Evolutionary conservation across 2,329 filamentous ascomycete species (phyloP).

Genomic region (Cladosporium sp.): DNA sequence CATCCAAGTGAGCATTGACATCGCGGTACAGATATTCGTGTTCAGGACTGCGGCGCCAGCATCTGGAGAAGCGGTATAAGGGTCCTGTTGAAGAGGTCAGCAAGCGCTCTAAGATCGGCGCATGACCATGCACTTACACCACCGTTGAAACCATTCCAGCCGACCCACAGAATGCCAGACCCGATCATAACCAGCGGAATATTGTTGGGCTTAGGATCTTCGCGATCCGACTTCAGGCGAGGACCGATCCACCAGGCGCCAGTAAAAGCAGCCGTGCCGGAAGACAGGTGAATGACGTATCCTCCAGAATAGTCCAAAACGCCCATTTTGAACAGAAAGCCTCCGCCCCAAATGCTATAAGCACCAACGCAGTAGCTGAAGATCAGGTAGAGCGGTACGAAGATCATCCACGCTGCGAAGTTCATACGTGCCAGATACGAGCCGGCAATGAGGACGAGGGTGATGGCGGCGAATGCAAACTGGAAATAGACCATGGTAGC

Average conservation of each 20-base stretch:
- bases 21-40: constrained; percentile 48
- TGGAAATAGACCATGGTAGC: constrained; percentile 53
- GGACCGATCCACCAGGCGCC: constrained; percentile 37
- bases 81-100: constrained; percentile 30
- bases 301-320: constrained; percentile 51
- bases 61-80: constrained; percentile 48
- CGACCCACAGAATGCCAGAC: constrained; percentile 49
- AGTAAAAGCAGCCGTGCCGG: constrained; percentile 49
- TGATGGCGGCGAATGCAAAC: constrained; percentile 52
- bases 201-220: constrained; percentile 47
- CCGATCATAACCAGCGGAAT: constrained; percentile 43
- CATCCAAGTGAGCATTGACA: constrained; percentile 46
- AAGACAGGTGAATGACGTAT: constrained; percentile 52
- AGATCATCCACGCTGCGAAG: constrained; percentile 50
- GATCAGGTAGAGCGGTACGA: constrained; percentile 50
- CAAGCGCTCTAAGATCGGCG: no score
- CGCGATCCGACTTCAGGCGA: constrained; percentile 41
- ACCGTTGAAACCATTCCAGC: constrained; percentile 53
- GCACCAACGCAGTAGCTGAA: constrained; percentile 43
- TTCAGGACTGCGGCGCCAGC: constrained; percentile 50
- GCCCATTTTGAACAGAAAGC: constrained; percentile 43
- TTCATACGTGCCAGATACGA: constrained; percentile 48
- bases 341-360: constrained; percentile 46
- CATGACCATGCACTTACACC: constrained; percentile 24
- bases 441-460: constrained; percentile 45